Conservation (phyloP, 192 early-diverging fungal genomes). For the Polychytrium aggregatum region DNA sequence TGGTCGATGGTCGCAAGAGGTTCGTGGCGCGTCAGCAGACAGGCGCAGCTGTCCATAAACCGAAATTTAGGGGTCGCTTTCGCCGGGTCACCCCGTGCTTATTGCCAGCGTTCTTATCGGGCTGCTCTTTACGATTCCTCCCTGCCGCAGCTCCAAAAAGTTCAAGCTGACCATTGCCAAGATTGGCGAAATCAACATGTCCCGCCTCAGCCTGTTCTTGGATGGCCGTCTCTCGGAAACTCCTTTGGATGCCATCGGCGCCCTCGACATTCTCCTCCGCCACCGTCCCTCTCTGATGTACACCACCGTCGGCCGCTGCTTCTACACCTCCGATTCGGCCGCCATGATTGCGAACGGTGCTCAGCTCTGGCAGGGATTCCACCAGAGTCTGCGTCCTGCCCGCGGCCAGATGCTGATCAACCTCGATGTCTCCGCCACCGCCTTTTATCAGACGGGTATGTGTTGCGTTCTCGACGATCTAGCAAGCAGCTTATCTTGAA, state of each 20-base stretch:
- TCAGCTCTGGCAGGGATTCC: constrained; percentile 89
- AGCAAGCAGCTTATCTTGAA: too few relatives aligned
- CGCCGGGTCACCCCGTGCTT: background rate
- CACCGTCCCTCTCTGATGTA: constrained; percentile 71
- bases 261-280: constrained; percentile 68
- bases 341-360: constrained; percentile 56
- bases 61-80: background rate
- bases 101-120: too few relatives aligned
- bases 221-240: constrained; percentile 31
- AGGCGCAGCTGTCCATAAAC: too few relatives aligned
- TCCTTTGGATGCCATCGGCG: constrained; percentile 38
- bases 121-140: too few relatives aligned
- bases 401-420: constrained; percentile 50
- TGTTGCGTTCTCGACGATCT: background rate
- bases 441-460: constrained; percentile 44
- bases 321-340: constrained; percentile 67
- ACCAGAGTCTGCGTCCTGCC: constrained; percentile 74
- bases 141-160: constrained; percentile 27
- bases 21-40: too few relatives aligned
- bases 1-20: too few relatives aligned
- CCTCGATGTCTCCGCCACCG: constrained; percentile 48
- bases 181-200: constrained; percentile 54
- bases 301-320: constrained; percentile 74
- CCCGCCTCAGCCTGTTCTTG: constrained; percentile 27
- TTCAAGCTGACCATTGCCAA: constrained; percentile 60